Evolutionary conservation across 495 filamentous ascomycete genomes (phyloP).

Genomic region (Talaromyces thailandensis): DNA sequence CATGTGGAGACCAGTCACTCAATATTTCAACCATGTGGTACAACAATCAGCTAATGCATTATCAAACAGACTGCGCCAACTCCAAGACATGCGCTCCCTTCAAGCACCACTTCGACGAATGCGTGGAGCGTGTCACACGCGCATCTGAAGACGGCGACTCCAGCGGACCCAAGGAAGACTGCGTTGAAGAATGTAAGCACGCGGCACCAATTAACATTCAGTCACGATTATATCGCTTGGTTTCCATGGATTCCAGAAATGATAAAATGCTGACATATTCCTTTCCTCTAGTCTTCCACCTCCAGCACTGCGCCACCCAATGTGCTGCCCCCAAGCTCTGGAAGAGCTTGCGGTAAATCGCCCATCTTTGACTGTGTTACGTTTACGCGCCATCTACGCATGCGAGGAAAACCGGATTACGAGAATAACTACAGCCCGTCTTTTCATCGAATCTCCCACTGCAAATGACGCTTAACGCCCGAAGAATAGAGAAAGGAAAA

Average conservation of each 20-base stretch:
- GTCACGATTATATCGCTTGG: not conserved
- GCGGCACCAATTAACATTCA: not conserved
- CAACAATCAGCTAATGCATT: not conserved
- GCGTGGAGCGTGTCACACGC: slow-evolving; percentile 81
- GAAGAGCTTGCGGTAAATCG: slow-evolving; percentile 71
- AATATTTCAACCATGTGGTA: not conserved
- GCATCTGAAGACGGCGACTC: slow-evolving; percentile 57
- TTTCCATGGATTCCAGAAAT: not conserved
- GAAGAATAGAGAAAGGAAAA: not conserved
- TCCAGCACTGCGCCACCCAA: slow-evolving; percentile 81
- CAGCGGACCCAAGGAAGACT: slow-evolving; percentile 73
- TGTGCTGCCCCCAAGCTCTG: slow-evolving; percentile 97
- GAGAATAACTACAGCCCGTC: not conserved
- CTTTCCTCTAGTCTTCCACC: slow-evolving; percentile 75
- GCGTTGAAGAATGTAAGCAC: slow-evolving; percentile 95
- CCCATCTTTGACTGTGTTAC: not conserved
- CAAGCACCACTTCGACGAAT: slow-evolving; percentile 98
- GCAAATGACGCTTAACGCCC: not conserved
- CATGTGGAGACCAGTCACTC: not conserved
- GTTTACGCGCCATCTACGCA: not conserved
- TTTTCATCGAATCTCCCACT: not conserved
- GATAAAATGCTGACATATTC: not conserved
- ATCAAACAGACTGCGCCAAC: slow-evolving; percentile 67
- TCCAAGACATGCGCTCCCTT: slow-evolving; percentile 72
- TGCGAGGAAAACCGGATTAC: not conserved